Evolutionary conservation across 2,329 filamentous ascomycete genomes (phyloP), one percentile per base, ranked within the genome.

Genomic region (Penicillium freii): DNA sequence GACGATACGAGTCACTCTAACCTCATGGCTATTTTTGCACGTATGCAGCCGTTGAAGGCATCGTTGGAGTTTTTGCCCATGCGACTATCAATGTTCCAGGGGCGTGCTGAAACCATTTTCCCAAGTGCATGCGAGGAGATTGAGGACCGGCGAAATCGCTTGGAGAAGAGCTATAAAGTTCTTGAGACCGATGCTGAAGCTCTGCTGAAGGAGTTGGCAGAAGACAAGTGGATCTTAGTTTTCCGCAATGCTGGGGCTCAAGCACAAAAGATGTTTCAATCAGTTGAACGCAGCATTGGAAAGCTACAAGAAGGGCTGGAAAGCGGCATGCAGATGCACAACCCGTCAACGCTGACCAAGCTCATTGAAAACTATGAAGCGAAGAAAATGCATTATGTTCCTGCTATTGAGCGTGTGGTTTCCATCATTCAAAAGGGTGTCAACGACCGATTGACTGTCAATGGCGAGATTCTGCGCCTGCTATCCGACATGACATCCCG

Each of bases 381-480:
- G 43, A 99, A 97, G 80, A 95, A 93, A 75, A 86, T 86, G 58
- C 93, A 97, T 72, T 99, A 97, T 69, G 89, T 92, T 1, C 91
- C 92, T 10, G 93, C 94, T 1, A 95, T 99, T 71, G 91, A 94
- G 71, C 85, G 92, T 42, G 91, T 99, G 8, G 78, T 97, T 19
- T 87, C 88, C 39, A 95, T 97, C 70, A 97, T 97, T 50, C 91
- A 97, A 66, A 93, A 91, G 71, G 94, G 94, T n/a, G 89, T 97
- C 68, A 90, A 90, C 71, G 92, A 97, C 69, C 86, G 94, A n/a
- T 80, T 97, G 49, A 97, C 94, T 0, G 91, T 97, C 54, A 97
- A 99, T 70, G 94, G 94, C 44, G 94, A 97, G 75, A 94, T 97
- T 61, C 76, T 97, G 29, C 86, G 92, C 44, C 80, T 97, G 33